Evolutionary conservation across 2,329 filamentous ascomycete species (phyloP).

Genomic region (Lasiodiplodia theobromae): DNA sequence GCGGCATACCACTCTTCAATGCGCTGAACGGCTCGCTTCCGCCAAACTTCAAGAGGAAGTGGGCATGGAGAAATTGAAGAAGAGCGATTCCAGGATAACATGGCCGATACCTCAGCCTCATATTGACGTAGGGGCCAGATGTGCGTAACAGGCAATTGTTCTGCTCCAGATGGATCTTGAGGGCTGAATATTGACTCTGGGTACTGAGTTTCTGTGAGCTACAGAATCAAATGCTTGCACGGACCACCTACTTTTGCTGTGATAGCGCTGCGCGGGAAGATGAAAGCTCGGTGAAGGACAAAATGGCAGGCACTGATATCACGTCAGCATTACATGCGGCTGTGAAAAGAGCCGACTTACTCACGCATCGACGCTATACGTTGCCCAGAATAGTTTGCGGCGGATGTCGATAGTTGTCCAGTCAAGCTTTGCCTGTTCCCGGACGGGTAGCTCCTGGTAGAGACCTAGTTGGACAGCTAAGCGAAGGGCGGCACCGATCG

Average conservation of each 20-base stretch:
- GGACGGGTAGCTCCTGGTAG: constrained; percentile 5
- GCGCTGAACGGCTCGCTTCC: constrained; percentile 19
- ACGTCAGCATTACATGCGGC: neutral
- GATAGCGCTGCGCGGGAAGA: constrained; percentile 18
- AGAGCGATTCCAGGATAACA: constrained; percentile 14
- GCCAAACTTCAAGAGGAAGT: constrained; percentile 20
- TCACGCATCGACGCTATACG: constrained; percentile 23
- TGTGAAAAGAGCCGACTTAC: no score
- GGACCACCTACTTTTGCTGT: constrained; percentile 10
- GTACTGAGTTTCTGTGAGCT: neutral
- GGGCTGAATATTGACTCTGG: constrained; percentile 19
- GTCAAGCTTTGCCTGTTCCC: constrained; percentile 6
- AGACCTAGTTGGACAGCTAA: constrained; percentile 16
- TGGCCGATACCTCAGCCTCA: constrained; percentile 21
- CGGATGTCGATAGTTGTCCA: constrained; percentile 15
- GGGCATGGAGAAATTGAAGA: neutral
- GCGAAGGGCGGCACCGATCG: constrained; percentile 19
- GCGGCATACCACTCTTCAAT: constrained; percentile 27
- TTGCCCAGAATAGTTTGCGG: constrained; percentile 28
- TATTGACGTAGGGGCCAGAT: constrained; percentile 25
- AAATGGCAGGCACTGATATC: constrained; percentile 12
- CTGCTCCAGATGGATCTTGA: neutral
- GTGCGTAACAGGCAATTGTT: constrained; percentile 15
- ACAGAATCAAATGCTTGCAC: rapidly evolving
- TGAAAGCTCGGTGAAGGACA: constrained; percentile 17